A percentile compares a stretch with the other conserved stretches of the same genome.
Evolutionary conservation across 371 early-diverging fungal genomes (phyloP).

Genomic region (Rhizopus delemar): DNA sequence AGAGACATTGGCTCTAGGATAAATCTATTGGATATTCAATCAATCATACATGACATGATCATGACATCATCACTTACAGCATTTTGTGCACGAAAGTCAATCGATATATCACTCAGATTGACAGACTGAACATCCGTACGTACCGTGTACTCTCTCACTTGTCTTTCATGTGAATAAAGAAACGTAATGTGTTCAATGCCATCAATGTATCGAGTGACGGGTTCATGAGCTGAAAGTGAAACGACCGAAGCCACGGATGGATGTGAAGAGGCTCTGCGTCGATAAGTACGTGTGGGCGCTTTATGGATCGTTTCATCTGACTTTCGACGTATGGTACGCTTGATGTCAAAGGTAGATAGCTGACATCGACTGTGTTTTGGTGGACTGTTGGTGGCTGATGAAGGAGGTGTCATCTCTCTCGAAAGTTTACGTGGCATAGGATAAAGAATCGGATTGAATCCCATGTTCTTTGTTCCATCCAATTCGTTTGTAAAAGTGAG

Average conservation of each 20-base stretch:
- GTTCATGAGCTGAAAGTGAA: conserved; percentile 55
- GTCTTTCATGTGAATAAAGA: conserved; percentile 66
- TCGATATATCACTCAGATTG: conserved; percentile 57
- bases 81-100: conserved; percentile 73
- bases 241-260: conserved; percentile 54
- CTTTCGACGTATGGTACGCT: conserved; percentile 18
- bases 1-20: conserved; percentile 77
- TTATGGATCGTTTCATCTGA: conserved; percentile 9
- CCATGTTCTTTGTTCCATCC: not conserved
- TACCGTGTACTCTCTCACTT: conserved; percentile 69
- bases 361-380: conserved; percentile 5
- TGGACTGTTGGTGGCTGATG: conserved; percentile 16
- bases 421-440: not conserved
- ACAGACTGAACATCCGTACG: conserved; percentile 76
- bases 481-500: not conserved
- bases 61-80: conserved; percentile 41
- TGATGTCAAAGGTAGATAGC: not conserved
- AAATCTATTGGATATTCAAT: conserved; percentile 47
- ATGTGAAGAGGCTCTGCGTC: conserved; percentile 42
- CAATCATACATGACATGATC: not conserved
- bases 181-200: conserved; percentile 70
- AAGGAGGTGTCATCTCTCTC: conserved; percentile 17
- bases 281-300: conserved; percentile 15
- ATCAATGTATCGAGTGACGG: conserved; percentile 41
- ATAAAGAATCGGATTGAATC: not conserved